These are phyloP conservation scores for Cryoendolithus antarcticus DNA, from an alignment of 2,329 filamentous ascomycete genomes.

Conservation along the genomic window DNA sequence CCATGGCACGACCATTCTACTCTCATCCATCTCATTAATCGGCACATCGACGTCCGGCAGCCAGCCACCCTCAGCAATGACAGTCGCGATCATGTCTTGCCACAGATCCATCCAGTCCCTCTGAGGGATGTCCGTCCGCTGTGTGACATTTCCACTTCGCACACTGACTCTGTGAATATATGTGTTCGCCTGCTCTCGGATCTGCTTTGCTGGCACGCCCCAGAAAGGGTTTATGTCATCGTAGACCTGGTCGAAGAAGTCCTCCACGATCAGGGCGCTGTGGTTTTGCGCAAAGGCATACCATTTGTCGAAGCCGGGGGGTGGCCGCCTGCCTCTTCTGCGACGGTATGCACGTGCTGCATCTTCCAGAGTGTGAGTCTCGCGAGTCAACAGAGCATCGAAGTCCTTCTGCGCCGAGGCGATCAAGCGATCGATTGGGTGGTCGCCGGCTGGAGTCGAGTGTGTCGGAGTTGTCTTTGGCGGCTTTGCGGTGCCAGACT, in stretches of 20 bases:
- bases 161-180: slow-evolving; percentile 28
- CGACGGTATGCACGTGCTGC: slow-evolving; percentile 32
- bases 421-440: slow-evolving; percentile 29
- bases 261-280: slow-evolving; percentile 34
- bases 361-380: slow-evolving; percentile 24
- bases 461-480: slow-evolving; percentile 1
- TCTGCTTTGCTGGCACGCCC: slow-evolving; percentile 30
- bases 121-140: slow-evolving; percentile 17
- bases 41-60: slow-evolving; percentile 37
- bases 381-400: slow-evolving; percentile 21
- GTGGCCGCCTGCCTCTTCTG: slow-evolving; percentile 36
- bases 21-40: slow-evolving; percentile 39
- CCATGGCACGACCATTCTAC: slow-evolving; percentile 35
- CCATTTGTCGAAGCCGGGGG: slow-evolving; percentile 39
- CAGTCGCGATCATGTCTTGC: slow-evolving; percentile 27
- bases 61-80: slow-evolving; percentile 18
- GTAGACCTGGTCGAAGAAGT: slow-evolving; percentile 41
- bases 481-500: not conserved
- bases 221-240: slow-evolving; percentile 38
- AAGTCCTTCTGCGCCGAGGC: slow-evolving; percentile 22
- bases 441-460: slow-evolving; percentile 12
- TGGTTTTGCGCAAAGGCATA: slow-evolving; percentile 31
- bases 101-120: slow-evolving; percentile 30
- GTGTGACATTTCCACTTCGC: slow-evolving; percentile 26
- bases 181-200: slow-evolving; percentile 29